These are phyloP conservation scores for Ulota crispa DNA, from an alignment of 225 moss, liverwort and hornwort genomes.

Conservation along the genomic window DNA sequence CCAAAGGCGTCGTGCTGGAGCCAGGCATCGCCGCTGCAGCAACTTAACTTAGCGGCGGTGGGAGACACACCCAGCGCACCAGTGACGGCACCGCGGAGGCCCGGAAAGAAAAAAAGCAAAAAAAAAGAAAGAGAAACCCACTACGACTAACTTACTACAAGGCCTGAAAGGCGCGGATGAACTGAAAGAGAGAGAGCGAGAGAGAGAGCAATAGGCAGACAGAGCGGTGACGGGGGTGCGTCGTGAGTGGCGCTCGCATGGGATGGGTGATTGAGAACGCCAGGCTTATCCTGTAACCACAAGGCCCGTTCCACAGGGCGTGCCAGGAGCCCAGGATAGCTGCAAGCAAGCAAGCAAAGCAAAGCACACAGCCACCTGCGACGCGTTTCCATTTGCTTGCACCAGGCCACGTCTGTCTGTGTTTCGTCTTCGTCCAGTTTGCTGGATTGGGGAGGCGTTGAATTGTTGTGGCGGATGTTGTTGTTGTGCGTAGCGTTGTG, in stretches of 20 bases:
- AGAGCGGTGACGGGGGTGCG: background rate
- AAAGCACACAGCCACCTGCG: constrained; percentile 21
- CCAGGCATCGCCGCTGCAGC: background rate
- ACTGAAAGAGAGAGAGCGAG: background rate
- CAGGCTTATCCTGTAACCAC: constrained; percentile 41
- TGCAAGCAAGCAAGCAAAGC: no score
- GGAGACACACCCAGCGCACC: no score
- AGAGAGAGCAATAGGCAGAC: background rate
- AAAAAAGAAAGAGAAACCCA: background rate
- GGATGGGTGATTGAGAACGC: constrained; percentile 40
- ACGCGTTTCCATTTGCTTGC: background rate
- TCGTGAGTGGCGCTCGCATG: constrained; percentile 3
- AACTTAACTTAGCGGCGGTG: background rate
- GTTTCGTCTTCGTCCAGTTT: no score
- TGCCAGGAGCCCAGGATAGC: constrained; percentile 30
- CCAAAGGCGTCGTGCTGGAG: background rate
- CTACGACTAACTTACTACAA: no score
- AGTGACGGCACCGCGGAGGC: background rate
- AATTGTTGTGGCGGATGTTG: constrained; percentile 20
- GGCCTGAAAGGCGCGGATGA: background rate
- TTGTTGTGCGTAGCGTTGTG: constrained; percentile 2
- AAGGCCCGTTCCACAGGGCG: background rate
- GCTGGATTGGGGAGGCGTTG: background rate
- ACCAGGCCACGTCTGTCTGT: background rate
- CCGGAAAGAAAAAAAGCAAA: background rate